These are phyloP conservation scores for Fusarium sp. DNA, from an alignment of 2,329 filamentous ascomycete species.

Conservation along the genomic window DNA sequence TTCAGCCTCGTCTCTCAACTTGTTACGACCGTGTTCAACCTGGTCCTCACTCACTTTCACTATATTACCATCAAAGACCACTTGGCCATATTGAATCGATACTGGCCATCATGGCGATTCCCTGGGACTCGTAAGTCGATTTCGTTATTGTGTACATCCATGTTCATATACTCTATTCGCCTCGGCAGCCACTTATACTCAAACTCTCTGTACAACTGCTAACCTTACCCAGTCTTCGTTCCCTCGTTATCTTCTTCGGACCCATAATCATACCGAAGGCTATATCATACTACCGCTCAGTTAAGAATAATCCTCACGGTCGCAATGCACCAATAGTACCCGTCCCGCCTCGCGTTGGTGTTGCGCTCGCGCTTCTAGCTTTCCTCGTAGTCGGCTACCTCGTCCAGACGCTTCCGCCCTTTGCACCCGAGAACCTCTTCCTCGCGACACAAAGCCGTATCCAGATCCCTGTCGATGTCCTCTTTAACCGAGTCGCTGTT, in stretches of 20 bases:
- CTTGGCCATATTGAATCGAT: neutral
- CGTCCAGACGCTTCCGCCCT: constrained; percentile 72
- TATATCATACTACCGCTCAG: constrained; percentile 71
- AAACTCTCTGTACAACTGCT: constrained; percentile 10
- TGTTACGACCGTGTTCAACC: constrained; percentile 38
- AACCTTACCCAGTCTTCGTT: constrained; percentile 59
- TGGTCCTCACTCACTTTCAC: neutral
- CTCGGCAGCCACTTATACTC: constrained; percentile 11
- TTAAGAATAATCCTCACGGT: constrained; percentile 57
- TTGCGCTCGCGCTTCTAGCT: constrained; percentile 71
- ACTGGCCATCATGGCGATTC: constrained; percentile 45
- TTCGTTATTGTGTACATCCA: neutral
- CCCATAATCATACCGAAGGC: constrained; percentile 77
- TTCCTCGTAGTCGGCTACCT: constrained; percentile 59
- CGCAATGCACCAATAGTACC: constrained; percentile 65
- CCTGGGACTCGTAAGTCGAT: constrained; percentile 46
- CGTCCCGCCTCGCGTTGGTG: constrained; percentile 63
- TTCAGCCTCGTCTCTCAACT: constrained; percentile 31
- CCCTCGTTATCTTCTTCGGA: constrained; percentile 72
- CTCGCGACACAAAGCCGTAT: constrained; percentile 80
- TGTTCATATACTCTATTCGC: neutral
- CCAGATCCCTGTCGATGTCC: constrained; percentile 83
- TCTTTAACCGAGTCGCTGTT: constrained; percentile 79
- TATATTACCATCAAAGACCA: neutral
- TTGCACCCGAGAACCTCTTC: constrained; percentile 87